Percentiles rank a stretch among this genome's conserved stretches.
Conservation (phyloP, 257 asterid genomes). For the Plantago major region DNA sequence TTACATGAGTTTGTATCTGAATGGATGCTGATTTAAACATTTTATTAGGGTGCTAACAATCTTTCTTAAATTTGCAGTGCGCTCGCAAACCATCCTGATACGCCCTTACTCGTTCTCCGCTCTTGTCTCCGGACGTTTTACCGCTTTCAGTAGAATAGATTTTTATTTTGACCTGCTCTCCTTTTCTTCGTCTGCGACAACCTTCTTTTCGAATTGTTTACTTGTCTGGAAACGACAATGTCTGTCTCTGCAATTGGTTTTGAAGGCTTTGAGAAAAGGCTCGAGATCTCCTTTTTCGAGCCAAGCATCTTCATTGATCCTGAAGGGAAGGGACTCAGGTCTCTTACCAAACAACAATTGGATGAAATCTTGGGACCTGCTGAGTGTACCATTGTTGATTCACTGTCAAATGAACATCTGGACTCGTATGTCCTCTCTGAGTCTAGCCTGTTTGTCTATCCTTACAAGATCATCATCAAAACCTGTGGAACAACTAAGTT, state of each 20-base stretch:
- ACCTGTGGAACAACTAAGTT: slow-evolving; percentile 41
- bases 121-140: slow-evolving; percentile 11
- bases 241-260: slow-evolving; percentile 33
- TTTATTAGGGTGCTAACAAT: background rate
- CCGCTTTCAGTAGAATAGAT: slow-evolving; percentile 3
- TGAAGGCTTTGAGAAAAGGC: slow-evolving; percentile 42
- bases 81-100: slow-evolving; percentile 39
- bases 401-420: slow-evolving; percentile 32
- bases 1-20: background rate
- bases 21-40: background rate
- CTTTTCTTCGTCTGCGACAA: slow-evolving; percentile 11
- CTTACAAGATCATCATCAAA: slow-evolving; percentile 36
- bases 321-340: slow-evolving; percentile 32
- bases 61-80: slow-evolving; percentile 22
- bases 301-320: slow-evolving; percentile 34
- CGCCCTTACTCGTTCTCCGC: slow-evolving; percentile 3
- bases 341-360: slow-evolving; percentile 26
- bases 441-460: slow-evolving; percentile 38
- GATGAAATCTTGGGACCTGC: slow-evolving; percentile 40
- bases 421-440: slow-evolving; percentile 41
- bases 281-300: slow-evolving; percentile 33
- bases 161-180: slow-evolving; percentile 14
- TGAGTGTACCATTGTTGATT: slow-evolving; percentile 33
- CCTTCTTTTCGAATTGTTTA: slow-evolving; percentile 5
- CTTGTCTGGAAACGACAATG: slow-evolving; percentile 22